A percentile compares a stretch with the other conserved stretches of the same genome.
Conservation (phyloP, 805 yeast genomes). For the Candida maesae region DNA sequence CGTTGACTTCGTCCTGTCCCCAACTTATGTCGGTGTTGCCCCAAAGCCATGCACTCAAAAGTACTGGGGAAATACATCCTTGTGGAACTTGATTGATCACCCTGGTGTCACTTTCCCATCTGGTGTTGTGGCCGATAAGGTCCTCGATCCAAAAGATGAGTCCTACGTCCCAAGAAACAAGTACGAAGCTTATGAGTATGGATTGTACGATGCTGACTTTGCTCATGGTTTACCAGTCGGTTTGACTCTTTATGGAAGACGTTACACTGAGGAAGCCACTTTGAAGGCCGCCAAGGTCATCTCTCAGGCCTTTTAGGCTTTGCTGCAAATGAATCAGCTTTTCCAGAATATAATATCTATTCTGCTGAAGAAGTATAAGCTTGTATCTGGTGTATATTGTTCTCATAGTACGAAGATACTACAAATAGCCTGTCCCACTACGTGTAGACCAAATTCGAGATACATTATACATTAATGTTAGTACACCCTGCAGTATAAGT, state of each 20-base stretch:
- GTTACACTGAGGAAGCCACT: slow-evolving; percentile 46
- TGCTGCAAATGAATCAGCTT: no score
- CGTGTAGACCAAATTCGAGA: no score
- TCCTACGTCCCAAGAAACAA: slow-evolving; percentile 14
- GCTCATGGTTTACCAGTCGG: slow-evolving; percentile 53
- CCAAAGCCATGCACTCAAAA: slow-evolving; percentile 58
- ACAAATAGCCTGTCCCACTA: no score
- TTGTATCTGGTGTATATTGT: no score
- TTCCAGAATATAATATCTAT: no score
- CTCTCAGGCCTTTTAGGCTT: no score
- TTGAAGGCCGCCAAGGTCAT: slow-evolving; percentile 7
- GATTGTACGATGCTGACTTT: slow-evolving; percentile 35
- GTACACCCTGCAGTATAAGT: no score
- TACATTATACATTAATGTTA: no score
- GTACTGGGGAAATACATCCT: slow-evolving; percentile 79
- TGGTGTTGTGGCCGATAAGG: slow-evolving; percentile 35
- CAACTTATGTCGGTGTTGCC: slow-evolving; percentile 68
- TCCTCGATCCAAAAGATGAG: slow-evolving; percentile 44
- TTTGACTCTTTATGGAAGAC: slow-evolving; percentile 45
- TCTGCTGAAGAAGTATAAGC: no score
- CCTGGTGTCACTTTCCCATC: slow-evolving; percentile 65
- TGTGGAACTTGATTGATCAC: slow-evolving; percentile 67
- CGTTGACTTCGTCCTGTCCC: slow-evolving; percentile 64
- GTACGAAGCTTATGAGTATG: slow-evolving; percentile 32
- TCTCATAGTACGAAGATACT: no score